Conservation (phyloP, 2,329 filamentous ascomycete species). For the Nigrospora oryzae region DNA sequence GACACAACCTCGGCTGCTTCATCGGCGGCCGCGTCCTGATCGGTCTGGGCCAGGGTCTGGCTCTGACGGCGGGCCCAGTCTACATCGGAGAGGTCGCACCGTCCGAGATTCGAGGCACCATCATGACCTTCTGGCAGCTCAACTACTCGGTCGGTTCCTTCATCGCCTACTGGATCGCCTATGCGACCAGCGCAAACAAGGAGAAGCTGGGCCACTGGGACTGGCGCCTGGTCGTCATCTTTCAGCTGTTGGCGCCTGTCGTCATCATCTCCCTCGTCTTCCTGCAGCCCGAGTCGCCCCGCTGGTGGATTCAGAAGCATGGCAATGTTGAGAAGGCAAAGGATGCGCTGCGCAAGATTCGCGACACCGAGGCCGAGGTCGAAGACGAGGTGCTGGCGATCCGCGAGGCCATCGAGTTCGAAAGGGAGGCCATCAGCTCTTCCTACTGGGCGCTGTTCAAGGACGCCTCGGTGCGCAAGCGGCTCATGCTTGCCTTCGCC, state of each 20-base stretch:
- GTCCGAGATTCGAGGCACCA: slow-evolving; percentile 53
- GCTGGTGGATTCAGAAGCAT: slow-evolving; percentile 58
- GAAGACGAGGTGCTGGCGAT: slow-evolving; percentile 59
- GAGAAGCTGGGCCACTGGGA: slow-evolving; percentile 58
- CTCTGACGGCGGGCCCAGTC: slow-evolving; percentile 58
- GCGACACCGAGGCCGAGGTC: slow-evolving; percentile 56
- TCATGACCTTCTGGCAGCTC: slow-evolving; percentile 64
- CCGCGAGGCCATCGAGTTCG: slow-evolving; percentile 61
- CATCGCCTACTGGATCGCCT: slow-evolving; percentile 60
- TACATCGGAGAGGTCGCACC: slow-evolving; percentile 65
- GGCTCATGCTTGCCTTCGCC: slow-evolving; percentile 55
- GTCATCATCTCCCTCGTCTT: slow-evolving; percentile 54
- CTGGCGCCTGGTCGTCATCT: slow-evolving; percentile 65
- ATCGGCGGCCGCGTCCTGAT: slow-evolving; percentile 62
- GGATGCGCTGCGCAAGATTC: slow-evolving; percentile 47
- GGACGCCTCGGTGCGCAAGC: slow-evolving; percentile 59
- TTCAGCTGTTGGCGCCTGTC: slow-evolving; percentile 60
- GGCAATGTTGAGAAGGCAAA: slow-evolving; percentile 53
- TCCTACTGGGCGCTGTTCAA: slow-evolving; percentile 61
- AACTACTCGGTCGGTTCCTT: slow-evolving; percentile 60
- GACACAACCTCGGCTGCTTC: slow-evolving; percentile 54
- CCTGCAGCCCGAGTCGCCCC: slow-evolving; percentile 59
- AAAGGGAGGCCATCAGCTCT: slow-evolving; percentile 58
- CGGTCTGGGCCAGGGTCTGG: slow-evolving; percentile 62
- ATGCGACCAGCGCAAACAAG: slow-evolving; percentile 48